Evolutionary conservation across 768 basidiomycete species (phyloP).

Genomic region (Sistotremastrum suecicum): DNA sequence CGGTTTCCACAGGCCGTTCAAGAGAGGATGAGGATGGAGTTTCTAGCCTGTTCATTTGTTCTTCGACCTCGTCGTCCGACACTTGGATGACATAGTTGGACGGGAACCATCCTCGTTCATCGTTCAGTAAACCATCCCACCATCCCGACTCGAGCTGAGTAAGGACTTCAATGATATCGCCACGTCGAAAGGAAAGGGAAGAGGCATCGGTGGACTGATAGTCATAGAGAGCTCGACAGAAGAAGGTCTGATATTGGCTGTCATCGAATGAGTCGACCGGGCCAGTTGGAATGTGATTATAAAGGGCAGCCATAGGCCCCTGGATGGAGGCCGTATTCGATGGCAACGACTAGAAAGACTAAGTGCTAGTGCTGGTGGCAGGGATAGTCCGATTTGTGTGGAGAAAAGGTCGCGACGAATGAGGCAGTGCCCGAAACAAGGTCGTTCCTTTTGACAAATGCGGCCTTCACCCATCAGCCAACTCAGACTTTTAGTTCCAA

Average conservation of each 20-base stretch:
- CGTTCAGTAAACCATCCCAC: constrained; percentile 93
- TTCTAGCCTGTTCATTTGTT: background rate
- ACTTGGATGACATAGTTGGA: constrained; percentile 84
- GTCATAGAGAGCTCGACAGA: constrained; percentile 87
- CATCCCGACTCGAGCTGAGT: constrained; percentile 87
- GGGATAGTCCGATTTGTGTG: no score
- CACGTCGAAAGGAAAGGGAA: constrained; percentile 73
- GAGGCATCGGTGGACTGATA: constrained; percentile 80
- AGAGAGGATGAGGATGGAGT: background rate
- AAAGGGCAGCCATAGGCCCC: no score
- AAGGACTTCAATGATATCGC: constrained; percentile 89
- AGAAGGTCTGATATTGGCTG: constrained; percentile 32
- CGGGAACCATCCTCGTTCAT: constrained; percentile 93
- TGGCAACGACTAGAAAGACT: no score
- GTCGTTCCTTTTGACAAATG: constrained; percentile 28
- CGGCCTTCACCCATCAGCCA: constrained; percentile 55
- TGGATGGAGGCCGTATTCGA: no score
- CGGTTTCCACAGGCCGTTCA: background rate
- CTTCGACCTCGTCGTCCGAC: constrained; percentile 68
- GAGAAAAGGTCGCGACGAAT: no score
- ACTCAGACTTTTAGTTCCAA: constrained; percentile 85
- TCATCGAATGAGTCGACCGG: background rate
- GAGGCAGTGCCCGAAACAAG: no score
- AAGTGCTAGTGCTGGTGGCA: no score
- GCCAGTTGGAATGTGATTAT: no score